Conservation (phyloP, 148 eudicot genomes). For the Vaccinium darrowii region DNA sequence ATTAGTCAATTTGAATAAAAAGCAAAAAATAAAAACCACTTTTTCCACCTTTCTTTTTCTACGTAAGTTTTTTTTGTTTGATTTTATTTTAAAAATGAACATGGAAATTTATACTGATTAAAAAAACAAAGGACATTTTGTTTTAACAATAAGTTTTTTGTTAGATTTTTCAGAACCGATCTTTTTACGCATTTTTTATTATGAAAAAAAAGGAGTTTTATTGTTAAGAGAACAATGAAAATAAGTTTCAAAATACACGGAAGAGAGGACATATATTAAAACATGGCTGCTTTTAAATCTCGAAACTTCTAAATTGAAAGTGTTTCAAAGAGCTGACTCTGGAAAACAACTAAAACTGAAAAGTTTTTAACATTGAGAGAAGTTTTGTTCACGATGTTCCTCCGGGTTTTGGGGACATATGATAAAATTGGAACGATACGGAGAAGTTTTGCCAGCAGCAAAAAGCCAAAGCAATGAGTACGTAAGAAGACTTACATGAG, state of each 20-base stretch:
- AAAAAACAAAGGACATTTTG: no score
- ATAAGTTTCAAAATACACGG: no score
- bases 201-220: not conserved
- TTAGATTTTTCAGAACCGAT: not conserved
- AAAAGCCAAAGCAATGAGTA: not conserved
- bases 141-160: not conserved
- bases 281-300: no score
- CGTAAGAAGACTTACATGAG: constrained; percentile 10
- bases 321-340: not conserved
- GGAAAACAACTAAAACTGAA: no score
- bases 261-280: not conserved
- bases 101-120: not conserved
- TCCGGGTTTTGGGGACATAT: no score
- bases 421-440: no score
- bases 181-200: not conserved
- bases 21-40: not conserved
- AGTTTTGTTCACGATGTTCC: no score
- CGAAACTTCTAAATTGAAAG: no score
- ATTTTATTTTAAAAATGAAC: not conserved
- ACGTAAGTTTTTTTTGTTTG: no score
- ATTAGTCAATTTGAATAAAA: not conserved
- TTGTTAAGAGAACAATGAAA: not conserved
- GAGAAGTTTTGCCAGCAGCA: not conserved
- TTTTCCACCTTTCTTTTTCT: not conserved
- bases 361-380: no score